Base-by-base conservation (phyloP, 2,329 filamentous ascomycete genomes). In the Stylonectria norvegica region DNA sequence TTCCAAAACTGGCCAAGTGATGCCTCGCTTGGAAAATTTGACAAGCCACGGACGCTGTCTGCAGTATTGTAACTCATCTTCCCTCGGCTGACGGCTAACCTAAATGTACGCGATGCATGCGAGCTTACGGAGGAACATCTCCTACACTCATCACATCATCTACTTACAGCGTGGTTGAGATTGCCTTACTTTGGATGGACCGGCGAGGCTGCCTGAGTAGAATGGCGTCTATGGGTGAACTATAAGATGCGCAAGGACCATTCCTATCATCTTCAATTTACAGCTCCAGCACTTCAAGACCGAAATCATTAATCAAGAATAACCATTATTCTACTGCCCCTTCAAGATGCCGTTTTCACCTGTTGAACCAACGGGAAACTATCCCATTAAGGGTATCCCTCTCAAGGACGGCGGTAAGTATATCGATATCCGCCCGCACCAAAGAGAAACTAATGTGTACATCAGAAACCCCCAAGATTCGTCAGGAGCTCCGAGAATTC, bases 401-500 rank as follows among this genome's bases (percentile, higher is more conserved):
- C 27, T 5, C n/a, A 29, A 29, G 27, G 22, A 25, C 22, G 22
- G 22, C 22, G 22, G 22, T 25, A 25, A 25, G 12, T 7, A 25
- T 25, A 25, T 25, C 12, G 7, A 12, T 7, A 7, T 25, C 22
- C 12, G 22, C 12, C 22, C 12, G 7, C 7, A 12, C 7, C 7
- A 7, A 7, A 7, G 22, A 25, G 22, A 25, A 25, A 25, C 22
- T 25, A 25, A 25, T 25, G 7, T 7, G 12, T 25, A 10, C 6
- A 6, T 10, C 5, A 29, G 27, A 29, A 14, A 7, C 6, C 27
- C 27, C 27, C n/a, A 14, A 14, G 15, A 29, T 39, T 14, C 36
- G 29, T 10, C 3, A 28, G 5, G 36, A 39, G 18, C 36, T 33
- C n/a, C 36, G 29, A 2, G 36, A 39, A 9, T 29, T 29, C 27